Evolutionary conservation across 495 filamentous ascomycete species (phyloP).

Genomic region (Aspergillus incahuasiensis): DNA sequence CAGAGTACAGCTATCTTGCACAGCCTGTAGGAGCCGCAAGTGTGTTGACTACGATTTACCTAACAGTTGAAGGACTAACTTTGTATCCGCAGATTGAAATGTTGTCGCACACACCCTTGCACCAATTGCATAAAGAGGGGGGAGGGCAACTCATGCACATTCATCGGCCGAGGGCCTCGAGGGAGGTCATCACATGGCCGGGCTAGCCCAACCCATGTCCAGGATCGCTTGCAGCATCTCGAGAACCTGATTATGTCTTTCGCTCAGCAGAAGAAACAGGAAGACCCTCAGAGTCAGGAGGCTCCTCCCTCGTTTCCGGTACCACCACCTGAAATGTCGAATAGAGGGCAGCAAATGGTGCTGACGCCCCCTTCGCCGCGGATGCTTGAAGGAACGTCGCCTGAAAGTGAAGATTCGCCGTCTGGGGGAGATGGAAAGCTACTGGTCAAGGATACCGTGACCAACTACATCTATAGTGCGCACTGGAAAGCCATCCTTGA

Average conservation of each 20-base stretch:
- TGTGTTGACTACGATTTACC: conserved; percentile 11
- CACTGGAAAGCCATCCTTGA: conserved; percentile 50
- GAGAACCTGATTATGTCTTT: conserved; percentile 48
- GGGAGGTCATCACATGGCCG: conserved; percentile 29
- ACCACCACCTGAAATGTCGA: not conserved
- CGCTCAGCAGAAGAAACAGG: conserved; percentile 33
- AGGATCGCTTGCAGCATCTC: conserved; percentile 48
- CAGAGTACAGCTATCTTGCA: conserved; percentile 51
- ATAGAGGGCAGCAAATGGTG: not conserved
- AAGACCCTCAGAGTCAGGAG: conserved; percentile 6
- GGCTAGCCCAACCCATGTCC: conserved; percentile 35
- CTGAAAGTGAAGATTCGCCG: not conserved
- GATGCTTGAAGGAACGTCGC: not conserved
- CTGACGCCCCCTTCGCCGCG: not conserved
- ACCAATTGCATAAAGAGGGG: conserved; percentile 46
- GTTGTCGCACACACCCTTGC: conserved; percentile 48
- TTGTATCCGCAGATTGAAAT: conserved; percentile 53
- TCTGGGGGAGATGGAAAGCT: conserved; percentile 62
- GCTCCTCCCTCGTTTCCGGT: not conserved
- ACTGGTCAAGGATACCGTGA: conserved; percentile 52
- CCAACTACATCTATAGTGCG: conserved; percentile 45
- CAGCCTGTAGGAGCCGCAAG: conserved; percentile 49
- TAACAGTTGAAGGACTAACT: too few species aligned
- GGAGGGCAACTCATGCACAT: conserved; percentile 39
- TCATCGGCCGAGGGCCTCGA: conserved; percentile 35